phyloP scores from a whole-genome alignment of 2,329 filamentous ascomycete genomes.

The Stagonosporopsis rhizophila region DNA sequence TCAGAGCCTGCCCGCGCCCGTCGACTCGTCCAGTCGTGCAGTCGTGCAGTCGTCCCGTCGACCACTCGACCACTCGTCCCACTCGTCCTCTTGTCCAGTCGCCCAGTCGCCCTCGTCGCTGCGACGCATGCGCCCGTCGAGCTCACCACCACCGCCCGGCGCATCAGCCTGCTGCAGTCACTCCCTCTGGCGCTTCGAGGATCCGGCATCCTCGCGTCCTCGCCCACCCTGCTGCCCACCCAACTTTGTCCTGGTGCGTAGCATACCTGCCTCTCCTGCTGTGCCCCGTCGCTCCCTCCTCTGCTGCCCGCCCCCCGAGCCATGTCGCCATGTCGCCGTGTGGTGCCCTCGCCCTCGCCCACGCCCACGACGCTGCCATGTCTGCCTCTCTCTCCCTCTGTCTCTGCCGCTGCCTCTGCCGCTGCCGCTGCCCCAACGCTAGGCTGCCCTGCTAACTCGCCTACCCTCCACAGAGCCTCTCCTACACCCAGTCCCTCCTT shows the following conservation, averaged over 20 bases:
- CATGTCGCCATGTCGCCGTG: constrained; percentile 1
- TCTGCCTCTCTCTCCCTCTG: constrained; percentile 13
- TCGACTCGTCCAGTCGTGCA: neutral
- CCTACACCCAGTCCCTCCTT: constrained; percentile 45
- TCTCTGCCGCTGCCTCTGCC: constrained; percentile 25
- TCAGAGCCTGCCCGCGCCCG: neutral
- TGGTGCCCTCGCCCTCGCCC: too few relatives aligned
- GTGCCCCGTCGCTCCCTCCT: constrained; percentile 16
- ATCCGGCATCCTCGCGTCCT: constrained; percentile 53
- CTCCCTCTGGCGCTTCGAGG: constrained; percentile 52
- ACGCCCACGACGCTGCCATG: too few relatives aligned
- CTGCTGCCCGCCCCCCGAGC: constrained; percentile 5
- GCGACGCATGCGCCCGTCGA: constrained; percentile 6
- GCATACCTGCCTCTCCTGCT: constrained; percentile 26
- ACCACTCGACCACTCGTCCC: too few relatives aligned
- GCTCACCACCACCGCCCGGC: constrained; percentile 2
- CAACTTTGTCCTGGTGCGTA: constrained; percentile 48
- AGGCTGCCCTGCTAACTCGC: constrained; percentile 45
- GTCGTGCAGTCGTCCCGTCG: too few relatives aligned
- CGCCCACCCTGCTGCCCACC: constrained; percentile 35
- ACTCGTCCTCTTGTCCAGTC: neutral
- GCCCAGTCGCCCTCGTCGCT: neutral
- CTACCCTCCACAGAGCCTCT: constrained; percentile 46
- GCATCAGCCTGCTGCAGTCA: constrained; percentile 42
- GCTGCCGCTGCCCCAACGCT: constrained; percentile 16